Evolutionary conservation across 2,329 filamentous ascomycete species (phyloP), one percentile per base, ranked within the genome.

Genomic region (Paecilomyces niveus): DNA sequence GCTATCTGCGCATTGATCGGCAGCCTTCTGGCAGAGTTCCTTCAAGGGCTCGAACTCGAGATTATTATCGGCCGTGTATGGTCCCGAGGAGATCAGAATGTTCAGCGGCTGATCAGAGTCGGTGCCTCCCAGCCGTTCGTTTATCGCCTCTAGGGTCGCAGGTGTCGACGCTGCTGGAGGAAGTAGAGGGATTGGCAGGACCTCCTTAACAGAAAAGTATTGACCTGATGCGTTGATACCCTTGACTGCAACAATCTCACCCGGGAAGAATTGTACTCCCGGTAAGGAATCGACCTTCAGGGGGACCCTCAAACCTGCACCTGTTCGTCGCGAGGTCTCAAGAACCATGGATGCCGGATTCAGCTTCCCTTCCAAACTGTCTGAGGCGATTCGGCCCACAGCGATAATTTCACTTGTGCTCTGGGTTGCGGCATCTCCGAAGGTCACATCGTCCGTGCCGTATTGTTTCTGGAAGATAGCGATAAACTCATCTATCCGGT

Each of bases 11-110:
- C 85, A 87, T 22, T 82, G 84, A 63, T 90, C 85, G 15, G 85
- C 86, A 8, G 92, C 92, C 66, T 88, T 87, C 64, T 83, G 83
- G 70, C 93, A 93, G 15, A 99, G 81, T 31, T 89, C 85, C 67
- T 92, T 86, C 1, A 99, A 79, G 7, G 93, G 89, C 67, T 95
- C 89, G 70, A 92, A 99, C 64, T 92, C 89, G 53, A 99, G 85
- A 68, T 95, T 95, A 67, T 93, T 89, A 65, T 97, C 92, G 2
- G 92, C 86, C 0, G 92, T 96, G 74, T 95, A 99, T 0, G 94
- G 94, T 0, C 94, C 94, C 0, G 91, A 85, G 1, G 89, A 90
- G 59, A 93, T 82, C 39, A 97, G 74, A 55, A 96, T 79, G 66
- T 83, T 92, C 18, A 97, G 75, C 0, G 93, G 92, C 8, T 85